Base-by-base conservation (phyloP, 139 green algal species). In the Chlorella sp. region DNA sequence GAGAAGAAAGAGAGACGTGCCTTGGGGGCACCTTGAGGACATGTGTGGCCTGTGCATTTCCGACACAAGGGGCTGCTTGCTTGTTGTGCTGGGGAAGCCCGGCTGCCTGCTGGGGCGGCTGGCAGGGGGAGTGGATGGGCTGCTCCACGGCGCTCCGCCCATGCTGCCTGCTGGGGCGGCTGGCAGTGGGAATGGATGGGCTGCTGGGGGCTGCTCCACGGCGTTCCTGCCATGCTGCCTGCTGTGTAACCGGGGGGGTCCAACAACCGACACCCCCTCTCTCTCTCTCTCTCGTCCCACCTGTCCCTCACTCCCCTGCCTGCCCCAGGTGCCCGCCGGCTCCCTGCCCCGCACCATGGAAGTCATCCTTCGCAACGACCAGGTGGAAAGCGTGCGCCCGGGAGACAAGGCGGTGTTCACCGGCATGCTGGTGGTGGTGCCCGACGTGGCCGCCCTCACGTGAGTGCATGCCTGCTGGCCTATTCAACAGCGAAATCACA, bases 331-430 rank as follows among this genome's bases (percentile, higher is more conserved):
- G 37, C 98, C 98, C 21, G 95, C 98, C 34, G 98, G 98, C 57
- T 96, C 91, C 75, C 93, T 99, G 89, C 98, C 98, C 1, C 96
- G 98, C 66, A 98, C 96, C 0, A 96, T 99, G 87, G 98, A 99
- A 69, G 97, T 99, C 12, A 97, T 99, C 71, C 91, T 99, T 83
- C 94, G 98, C 64, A 95, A 98, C 89, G 95, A 99, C 87, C 90
- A 94, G 21, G 79, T 84, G 78, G 98, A 99, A 89, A 86, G 91
- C n/a, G 97, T 97, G 57, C 95, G 98, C n/a, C 96, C 98, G 4
- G 98, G 98, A 36, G 98, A 99, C 95, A 98, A 98, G 92, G 91
- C 95, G 11, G 85, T 97, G 3, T 99, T 99, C 89, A 97, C 95
- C 1, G 98, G 98, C 69, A 96, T 89, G n/a, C 93, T 99, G 88